Percentiles rank a stretch among this genome's conserved stretches.
These are phyloP conservation scores for Alternaria burnsii DNA, from an alignment of 2,329 filamentous ascomycete genomes.

Conservation along the genomic window DNA sequence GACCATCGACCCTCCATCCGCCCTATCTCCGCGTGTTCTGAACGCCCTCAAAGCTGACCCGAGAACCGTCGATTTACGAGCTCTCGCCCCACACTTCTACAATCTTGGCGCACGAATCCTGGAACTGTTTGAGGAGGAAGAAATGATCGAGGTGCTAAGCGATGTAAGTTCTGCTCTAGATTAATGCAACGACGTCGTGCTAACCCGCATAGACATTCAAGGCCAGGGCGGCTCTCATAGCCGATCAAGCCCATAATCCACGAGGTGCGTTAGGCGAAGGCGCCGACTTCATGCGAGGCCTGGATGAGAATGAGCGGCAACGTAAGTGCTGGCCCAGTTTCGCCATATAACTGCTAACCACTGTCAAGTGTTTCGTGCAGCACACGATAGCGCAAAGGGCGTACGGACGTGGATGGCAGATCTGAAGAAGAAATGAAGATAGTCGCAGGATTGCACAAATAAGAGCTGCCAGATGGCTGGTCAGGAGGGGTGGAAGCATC, in stretches of 20 bases:
- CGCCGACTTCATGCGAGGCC: conserved; percentile 82
- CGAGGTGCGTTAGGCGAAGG: conserved; percentile 71
- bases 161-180: conserved; percentile 45
- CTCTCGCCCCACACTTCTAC: conserved; percentile 88
- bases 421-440: conserved; percentile 50
- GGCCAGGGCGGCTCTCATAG: conserved; percentile 79
- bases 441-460: not conserved
- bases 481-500: not conserved
- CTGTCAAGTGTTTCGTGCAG: conserved; percentile 56
- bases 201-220: conserved; percentile 72
- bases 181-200: not conserved
- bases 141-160: conserved; percentile 69
- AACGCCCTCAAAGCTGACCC: conserved; percentile 93
- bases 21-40: conserved; percentile 80
- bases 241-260: conserved; percentile 87
- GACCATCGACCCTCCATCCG: conserved; percentile 80
- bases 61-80: conserved; percentile 81
- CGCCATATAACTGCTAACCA: conserved; percentile 9
- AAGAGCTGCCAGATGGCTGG: not conserved
- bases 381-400: conserved; percentile 58
- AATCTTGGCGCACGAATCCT: conserved; percentile 83
- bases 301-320: conserved; percentile 89
- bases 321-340: conserved; percentile 51
- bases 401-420: conserved; percentile 57
- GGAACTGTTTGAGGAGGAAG: conserved; percentile 90